Evolutionary conservation across 2,329 filamentous ascomycete genomes (phyloP).

Genomic region (Pseudogymnoascus sp.): DNA sequence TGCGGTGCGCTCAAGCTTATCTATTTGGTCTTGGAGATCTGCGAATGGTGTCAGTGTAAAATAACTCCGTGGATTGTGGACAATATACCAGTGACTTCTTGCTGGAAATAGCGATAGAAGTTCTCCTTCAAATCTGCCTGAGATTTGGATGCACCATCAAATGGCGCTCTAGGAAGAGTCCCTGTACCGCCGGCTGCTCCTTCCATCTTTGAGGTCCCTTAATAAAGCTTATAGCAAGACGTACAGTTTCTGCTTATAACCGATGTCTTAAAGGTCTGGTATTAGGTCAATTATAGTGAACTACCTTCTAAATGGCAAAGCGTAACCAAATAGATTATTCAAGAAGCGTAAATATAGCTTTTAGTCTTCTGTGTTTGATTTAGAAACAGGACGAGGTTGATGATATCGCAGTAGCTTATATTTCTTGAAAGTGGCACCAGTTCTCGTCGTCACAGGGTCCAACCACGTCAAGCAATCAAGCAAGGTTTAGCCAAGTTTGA

Average conservation of each 20-base stretch:
- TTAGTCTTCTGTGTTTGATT: not conserved
- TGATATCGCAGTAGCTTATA: not conserved
- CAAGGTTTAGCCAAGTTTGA: constrained; percentile 2
- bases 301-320: not conserved
- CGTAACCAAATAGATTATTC: not conserved
- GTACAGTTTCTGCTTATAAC: not conserved
- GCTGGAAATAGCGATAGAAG: constrained; percentile 78
- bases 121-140: constrained; percentile 55
- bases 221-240: not conserved
- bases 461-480: not conserved
- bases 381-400: not conserved
- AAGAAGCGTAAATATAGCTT: not conserved
- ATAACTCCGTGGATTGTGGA: not conserved
- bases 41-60: constrained; percentile 12
- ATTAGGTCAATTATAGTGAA: not conserved
- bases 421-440: not conserved
- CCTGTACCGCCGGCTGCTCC: not conserved
- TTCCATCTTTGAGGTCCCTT: not conserved
- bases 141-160: constrained; percentile 14
- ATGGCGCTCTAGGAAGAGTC: constrained; percentile 15
- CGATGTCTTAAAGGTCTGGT: not conserved
- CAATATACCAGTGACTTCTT: constrained; percentile 58
- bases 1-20: constrained; percentile 53
- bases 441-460: not conserved
- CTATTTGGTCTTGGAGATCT: constrained; percentile 74